Evolutionary conservation across 2,329 filamentous ascomycete genomes (phyloP), one percentile per base, ranked within the genome.

Genomic region (Diaporthe ampelina): DNA sequence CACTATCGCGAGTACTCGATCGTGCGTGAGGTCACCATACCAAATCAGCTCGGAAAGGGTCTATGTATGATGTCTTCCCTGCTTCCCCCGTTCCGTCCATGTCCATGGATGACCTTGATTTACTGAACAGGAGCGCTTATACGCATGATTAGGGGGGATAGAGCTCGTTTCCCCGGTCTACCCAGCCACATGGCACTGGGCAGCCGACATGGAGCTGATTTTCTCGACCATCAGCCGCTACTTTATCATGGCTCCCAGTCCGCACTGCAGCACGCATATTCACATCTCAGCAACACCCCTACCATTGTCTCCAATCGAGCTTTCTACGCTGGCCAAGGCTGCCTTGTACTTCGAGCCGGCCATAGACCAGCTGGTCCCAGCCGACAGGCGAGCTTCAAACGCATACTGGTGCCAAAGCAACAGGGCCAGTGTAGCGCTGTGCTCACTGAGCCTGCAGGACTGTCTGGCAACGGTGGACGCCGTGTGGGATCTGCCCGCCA

Each of bases 141-240:
- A 48, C 50, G 35, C 40, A 32, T 24, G 2, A 35, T 29, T 13
- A 81, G 81, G 78, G 77, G 82, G 81, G 35, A 56, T 83, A 24
- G 82, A 83, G 75, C 78, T 83, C 17, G 83, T 85, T 40, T 84
- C 83, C 35, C 83, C 83, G 5, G 70, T 84, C 72, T 82, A 82
- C 74, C 75, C 76, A 9, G 74, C 80, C 15, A 57, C 75, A 21
- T 77, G 77, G 35, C 72, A 75, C 54, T 84, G 82, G 82, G 76
- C 76, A 2, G 43, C 76, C n/a, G 78, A 83, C 50, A 77, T 83
- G 19, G 72, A 77, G 11, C 74, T 73, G 75, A 80, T 85, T 72
- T 84, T 83, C 77, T 63, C 74, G 29, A 73, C 78, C 4, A 73
- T 84, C 3, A 77, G 79, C 32, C 57, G 65, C 13, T 71, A 75